phyloP scores from a whole-genome alignment of 2,329 filamentous ascomycete species.

The Stagonosporopsis vannaccii region DNA sequence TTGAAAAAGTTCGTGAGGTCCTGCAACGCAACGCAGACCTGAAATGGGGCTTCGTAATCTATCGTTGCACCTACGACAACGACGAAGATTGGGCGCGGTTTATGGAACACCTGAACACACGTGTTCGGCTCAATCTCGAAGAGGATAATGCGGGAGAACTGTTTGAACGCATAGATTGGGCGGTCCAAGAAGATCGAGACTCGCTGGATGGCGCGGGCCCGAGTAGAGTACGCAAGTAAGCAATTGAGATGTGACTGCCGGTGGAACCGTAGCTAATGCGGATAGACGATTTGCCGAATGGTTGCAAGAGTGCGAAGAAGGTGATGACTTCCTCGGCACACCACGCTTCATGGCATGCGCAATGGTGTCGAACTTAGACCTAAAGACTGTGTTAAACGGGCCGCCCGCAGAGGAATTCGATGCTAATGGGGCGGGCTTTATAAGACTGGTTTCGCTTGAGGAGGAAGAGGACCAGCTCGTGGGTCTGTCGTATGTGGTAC shows the following conservation, averaged over 20 bases:
- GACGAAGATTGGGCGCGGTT: constrained; percentile 17
- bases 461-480: constrained; percentile 14
- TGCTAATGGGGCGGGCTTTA: background rate
- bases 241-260: no score
- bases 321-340: constrained; percentile 10
- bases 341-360: constrained; percentile 16
- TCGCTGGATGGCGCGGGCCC: no score
- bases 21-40: no score
- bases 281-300: no score
- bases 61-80: constrained; percentile 19
- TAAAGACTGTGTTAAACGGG: constrained; percentile 6
- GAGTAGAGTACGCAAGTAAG: no score
- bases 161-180: constrained; percentile 18
- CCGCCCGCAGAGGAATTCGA: constrained; percentile 14
- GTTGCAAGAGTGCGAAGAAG: no score
- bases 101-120: constrained; percentile 13
- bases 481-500: constrained; percentile 15
- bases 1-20: no score
- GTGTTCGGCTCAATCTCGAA: constrained; percentile 3
- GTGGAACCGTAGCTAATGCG: no score
- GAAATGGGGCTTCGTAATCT: constrained; percentile 24
- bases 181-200: no score
- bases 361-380: constrained; percentile 2
- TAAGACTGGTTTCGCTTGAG: constrained; percentile 18
- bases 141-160: constrained; percentile 5